These are phyloP conservation scores for Acrocalymma vagum DNA, from an alignment of 2,329 filamentous ascomycete genomes.

Conservation along the genomic window DNA sequence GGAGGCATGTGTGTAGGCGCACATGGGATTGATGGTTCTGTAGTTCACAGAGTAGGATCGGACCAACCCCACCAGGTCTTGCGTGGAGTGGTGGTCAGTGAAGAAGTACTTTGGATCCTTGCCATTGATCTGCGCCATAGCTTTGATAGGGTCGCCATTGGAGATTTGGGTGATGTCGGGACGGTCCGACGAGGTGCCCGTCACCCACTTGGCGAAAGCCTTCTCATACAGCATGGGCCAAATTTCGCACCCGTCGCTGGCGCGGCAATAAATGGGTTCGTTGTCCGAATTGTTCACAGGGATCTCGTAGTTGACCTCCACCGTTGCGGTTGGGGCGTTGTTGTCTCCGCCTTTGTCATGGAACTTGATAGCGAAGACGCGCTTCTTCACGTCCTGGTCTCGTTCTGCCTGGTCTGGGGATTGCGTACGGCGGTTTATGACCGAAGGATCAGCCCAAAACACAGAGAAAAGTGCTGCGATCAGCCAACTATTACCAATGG, in stretches of 20 bases:
- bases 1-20: constrained; percentile 5
- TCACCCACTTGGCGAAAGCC: constrained; percentile 58
- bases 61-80: constrained; percentile 7
- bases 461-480: constrained; percentile 57
- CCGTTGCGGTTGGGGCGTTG: constrained; percentile 48
- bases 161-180: constrained; percentile 51
- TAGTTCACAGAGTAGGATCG: constrained; percentile 4
- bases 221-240: constrained; percentile 60
- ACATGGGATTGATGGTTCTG: constrained; percentile 14
- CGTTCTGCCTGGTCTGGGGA: constrained; percentile 33
- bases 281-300: constrained; percentile 56
- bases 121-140: constrained; percentile 13
- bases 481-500: constrained; percentile 54
- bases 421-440: constrained; percentile 55
- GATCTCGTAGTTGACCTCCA: constrained; percentile 56
- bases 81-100: background rate
- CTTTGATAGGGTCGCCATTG: constrained; percentile 2
- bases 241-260: constrained; percentile 52
- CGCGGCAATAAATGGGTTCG: constrained; percentile 54
- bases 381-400: no score
- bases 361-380: constrained; percentile 47
- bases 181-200: constrained; percentile 36
- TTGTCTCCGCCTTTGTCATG: constrained; percentile 57
- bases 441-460: constrained; percentile 54
- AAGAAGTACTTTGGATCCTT: constrained; percentile 8